Conservation (phyloP, 495 filamentous ascomycete species). For the Podospora appendiculata region DNA sequence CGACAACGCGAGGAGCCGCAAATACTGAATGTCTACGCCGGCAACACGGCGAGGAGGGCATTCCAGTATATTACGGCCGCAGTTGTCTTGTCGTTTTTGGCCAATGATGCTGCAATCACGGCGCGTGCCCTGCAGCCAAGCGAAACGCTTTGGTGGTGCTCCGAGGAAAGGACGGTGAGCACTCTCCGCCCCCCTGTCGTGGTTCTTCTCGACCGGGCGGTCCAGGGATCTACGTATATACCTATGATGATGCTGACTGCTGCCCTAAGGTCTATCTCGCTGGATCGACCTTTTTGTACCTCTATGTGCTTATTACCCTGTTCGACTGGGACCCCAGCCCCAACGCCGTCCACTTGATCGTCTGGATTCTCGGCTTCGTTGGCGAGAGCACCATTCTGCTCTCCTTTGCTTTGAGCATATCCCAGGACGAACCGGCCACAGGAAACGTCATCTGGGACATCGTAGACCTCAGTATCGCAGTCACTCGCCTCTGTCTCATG, state of each 20-base stretch:
- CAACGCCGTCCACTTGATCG: conserved; percentile 59
- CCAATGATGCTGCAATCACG: conserved; percentile 66
- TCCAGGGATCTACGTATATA: no score
- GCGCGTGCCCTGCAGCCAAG: conserved; percentile 63
- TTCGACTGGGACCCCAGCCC: conserved; percentile 73
- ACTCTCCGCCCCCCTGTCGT: not conserved
- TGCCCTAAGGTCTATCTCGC: conserved; percentile 65
- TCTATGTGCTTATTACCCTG: conserved; percentile 64
- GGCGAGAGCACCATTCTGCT: conserved; percentile 64
- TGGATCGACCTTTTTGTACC: conserved; percentile 52
- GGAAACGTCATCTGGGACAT: conserved; percentile 38
- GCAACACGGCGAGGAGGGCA: conserved; percentile 55
- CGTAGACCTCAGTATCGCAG: conserved; percentile 40
- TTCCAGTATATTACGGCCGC: conserved; percentile 68
- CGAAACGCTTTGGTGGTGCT: conserved; percentile 73
- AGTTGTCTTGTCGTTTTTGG: conserved; percentile 64
- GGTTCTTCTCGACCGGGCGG: no score
- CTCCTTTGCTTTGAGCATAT: conserved; percentile 54
- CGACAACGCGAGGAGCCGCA: conserved; percentile 22
- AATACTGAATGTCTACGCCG: conserved; percentile 36
- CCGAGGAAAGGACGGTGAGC: conserved; percentile 73
- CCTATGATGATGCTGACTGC: conserved; percentile 9
- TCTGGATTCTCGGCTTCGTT: conserved; percentile 61
- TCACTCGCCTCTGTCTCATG: conserved; percentile 32
- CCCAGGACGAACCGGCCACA: conserved; percentile 45